Conservation (phyloP, 1,284 basidiomycete genomes). For the Neonothopanus nambi region DNA sequence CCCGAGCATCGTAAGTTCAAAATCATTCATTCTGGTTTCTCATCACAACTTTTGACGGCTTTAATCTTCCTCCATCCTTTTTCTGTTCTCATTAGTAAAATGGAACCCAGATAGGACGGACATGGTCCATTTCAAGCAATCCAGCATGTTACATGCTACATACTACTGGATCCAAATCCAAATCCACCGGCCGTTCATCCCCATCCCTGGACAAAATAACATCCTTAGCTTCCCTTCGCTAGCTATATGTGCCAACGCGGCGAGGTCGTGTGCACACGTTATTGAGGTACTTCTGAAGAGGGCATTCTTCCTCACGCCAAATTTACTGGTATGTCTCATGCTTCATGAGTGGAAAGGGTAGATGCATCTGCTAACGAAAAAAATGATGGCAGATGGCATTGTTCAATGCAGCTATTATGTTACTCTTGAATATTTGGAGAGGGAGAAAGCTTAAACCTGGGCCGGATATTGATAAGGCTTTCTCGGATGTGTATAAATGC, state of each 20-base stretch:
- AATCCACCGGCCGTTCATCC: constrained; percentile 10
- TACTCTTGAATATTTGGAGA: constrained; percentile 63
- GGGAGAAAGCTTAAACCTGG: constrained; percentile 45
- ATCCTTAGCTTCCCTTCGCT: constrained; percentile 39
- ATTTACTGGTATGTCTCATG: constrained; percentile 14
- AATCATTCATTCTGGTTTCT: too few species aligned
- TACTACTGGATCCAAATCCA: constrained; percentile 63
- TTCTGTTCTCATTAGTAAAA: constrained; percentile 38
- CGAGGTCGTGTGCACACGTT: constrained; percentile 46
- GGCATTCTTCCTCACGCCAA: constrained; percentile 15
- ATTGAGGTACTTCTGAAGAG: constrained; percentile 18
- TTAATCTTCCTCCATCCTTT: not conserved
- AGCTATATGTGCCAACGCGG: constrained; percentile 52
- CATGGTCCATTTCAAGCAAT: constrained; percentile 56
- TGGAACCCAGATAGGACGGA: constrained; percentile 62
- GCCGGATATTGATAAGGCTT: constrained; percentile 48
- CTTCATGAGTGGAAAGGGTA: not conserved
- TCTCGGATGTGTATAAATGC: constrained; percentile 61
- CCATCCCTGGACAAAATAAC: constrained; percentile 10
- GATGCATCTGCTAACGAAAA: not conserved
- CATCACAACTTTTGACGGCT: not conserved
- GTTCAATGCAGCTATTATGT: constrained; percentile 44
- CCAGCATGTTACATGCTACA: constrained; percentile 53
- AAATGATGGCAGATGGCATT: constrained; percentile 5
- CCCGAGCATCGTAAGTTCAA: constrained; percentile 43